Base-by-base conservation (phyloP, 2,329 filamentous ascomycete genomes). In the Ophiocordyceps camponoti-saundersi region DNA sequence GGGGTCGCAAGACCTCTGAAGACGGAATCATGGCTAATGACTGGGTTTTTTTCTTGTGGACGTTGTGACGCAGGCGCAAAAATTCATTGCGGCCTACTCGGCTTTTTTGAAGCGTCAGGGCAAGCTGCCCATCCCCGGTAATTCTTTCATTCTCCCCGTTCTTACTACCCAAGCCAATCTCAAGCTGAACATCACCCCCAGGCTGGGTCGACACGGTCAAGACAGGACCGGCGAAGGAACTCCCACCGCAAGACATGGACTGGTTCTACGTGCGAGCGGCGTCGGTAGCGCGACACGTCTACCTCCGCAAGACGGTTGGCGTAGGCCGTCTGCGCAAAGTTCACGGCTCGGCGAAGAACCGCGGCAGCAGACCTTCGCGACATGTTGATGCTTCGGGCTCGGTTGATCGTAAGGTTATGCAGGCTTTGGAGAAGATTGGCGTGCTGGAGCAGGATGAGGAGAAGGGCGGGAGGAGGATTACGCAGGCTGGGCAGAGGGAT, bases 141-240 rank as follows among this genome's bases (percentile, higher is more conserved):
- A 65, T 32, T 30, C 20, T 36, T 36, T 36, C 16, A 15, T 36
- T 36, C 16, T 36, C 16, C 12, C 29, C 29, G 6, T 30, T 36
- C 15, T 15, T 36, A 7, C 16, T 12, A 15, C 32, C 23, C 22
- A 3, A 18, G 8, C 15, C 20, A 3, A 8, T 44, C 8, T 15
- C 20, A 12, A 16, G n/a, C 20, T 44, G 16, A 4, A 1, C 18
- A 5, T 4, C 6, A 15, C 16, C 30, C 18, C 3, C 51, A 93
- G 88, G 87, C 77, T 96, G 90, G 90, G 90, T 95, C 70, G 92
- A 98, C 69, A 95, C 90, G 65, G 92, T 96, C 75, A 98, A 98
- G 85, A 95, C 90, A 60, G 90, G 87, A 63, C 79, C 82, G 67
- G 84, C 85, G 68, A 95, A 95, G 74, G 92, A 98, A 78, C 85